Evolutionary conservation across 1,139 yeast genomes (phyloP).

Genomic region (Wickerhamomyces sp.): DNA sequence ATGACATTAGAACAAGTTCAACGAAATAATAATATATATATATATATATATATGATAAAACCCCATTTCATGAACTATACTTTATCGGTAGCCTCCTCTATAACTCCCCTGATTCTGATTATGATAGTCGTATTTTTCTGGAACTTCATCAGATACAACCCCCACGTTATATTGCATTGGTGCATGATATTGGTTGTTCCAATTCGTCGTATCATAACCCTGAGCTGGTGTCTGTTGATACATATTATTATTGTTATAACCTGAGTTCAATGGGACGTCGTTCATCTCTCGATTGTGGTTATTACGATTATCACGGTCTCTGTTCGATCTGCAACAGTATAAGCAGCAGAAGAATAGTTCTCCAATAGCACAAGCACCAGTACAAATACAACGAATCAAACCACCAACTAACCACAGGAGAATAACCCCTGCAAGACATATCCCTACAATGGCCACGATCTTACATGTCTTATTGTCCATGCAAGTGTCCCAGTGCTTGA

Average conservation of each 20-base stretch:
- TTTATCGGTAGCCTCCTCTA: slow-evolving; percentile 2
- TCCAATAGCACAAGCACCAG: slow-evolving; percentile 34
- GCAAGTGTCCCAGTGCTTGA: slow-evolving; percentile 71
- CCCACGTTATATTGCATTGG: slow-evolving; percentile 2
- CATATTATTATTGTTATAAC: slow-evolving; percentile 19
- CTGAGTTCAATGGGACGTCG: slow-evolving; percentile 10
- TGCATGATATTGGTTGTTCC: slow-evolving; percentile 6
- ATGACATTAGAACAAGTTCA: slow-evolving; percentile 17
- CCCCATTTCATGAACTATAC: not conserved
- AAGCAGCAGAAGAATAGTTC: slow-evolving; percentile 40
- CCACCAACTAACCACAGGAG: slow-evolving; percentile 36
- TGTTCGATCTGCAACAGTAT: slow-evolving; percentile 12
- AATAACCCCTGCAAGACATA: slow-evolving; percentile 46
- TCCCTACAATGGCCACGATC: slow-evolving; percentile 72
- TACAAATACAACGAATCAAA: slow-evolving; percentile 35
- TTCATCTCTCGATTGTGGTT: slow-evolving; percentile 13
- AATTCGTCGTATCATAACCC: slow-evolving; percentile 6
- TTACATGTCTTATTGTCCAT: slow-evolving; percentile 76
- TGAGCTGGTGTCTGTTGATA: slow-evolving; percentile 15
- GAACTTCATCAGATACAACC: slow-evolving; percentile 4
- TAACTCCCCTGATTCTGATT: not conserved
- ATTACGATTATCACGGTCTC: slow-evolving; percentile 3
- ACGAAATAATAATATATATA: slow-evolving; percentile 5
- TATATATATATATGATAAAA: slow-evolving; percentile 3
- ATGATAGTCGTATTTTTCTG: slow-evolving; percentile 4